Evolutionary conservation across 1,284 basidiomycete genomes (phyloP).

Genomic region (Ustilago loliicola): DNA sequence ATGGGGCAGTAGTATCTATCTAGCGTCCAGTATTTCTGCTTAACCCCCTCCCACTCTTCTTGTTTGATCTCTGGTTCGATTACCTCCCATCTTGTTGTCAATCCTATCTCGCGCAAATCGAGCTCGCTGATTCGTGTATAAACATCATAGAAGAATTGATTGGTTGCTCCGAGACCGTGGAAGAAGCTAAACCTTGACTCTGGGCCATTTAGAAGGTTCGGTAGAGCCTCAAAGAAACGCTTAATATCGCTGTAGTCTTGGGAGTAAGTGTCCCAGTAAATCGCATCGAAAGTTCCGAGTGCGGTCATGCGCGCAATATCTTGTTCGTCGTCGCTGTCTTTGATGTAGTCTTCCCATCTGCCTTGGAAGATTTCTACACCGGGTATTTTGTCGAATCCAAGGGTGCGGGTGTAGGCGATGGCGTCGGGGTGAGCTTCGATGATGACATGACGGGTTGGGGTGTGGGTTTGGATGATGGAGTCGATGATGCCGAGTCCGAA

Average conservation of each 20-base stretch:
- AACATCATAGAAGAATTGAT: constrained; percentile 84
- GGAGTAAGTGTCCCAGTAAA: constrained; percentile 96
- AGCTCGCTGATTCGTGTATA: constrained; percentile 88
- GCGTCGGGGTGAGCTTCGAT: constrained; percentile 96
- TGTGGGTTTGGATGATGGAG: constrained; percentile 80
- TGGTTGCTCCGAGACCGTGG: constrained; percentile 95
- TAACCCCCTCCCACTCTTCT: constrained; percentile 66
- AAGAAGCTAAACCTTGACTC: constrained; percentile 86
- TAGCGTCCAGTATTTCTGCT: constrained; percentile 64
- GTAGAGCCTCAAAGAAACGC: constrained; percentile 85
- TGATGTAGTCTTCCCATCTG: constrained; percentile 77
- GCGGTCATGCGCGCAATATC: constrained; percentile 79
- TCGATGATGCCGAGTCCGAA: constrained; percentile 97
- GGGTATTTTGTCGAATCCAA: constrained; percentile 58
- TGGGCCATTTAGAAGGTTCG: constrained; percentile 82
- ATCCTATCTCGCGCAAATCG: constrained; percentile 84
- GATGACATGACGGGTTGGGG: constrained; percentile 84
- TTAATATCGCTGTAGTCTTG: constrained; percentile 85
- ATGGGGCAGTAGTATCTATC: constrained; percentile 55
- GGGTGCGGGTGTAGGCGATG: constrained; percentile 79
- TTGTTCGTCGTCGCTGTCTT: constrained; percentile 82
- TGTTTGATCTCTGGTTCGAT: constrained; percentile 74
- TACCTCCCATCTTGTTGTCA: constrained; percentile 78
- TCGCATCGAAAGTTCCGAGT: constrained; percentile 80
- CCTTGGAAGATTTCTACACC: constrained; percentile 65